These are phyloP conservation scores for Metschnikowia henanensis DNA, from an alignment of 805 yeast species.

Conservation along the genomic window DNA sequence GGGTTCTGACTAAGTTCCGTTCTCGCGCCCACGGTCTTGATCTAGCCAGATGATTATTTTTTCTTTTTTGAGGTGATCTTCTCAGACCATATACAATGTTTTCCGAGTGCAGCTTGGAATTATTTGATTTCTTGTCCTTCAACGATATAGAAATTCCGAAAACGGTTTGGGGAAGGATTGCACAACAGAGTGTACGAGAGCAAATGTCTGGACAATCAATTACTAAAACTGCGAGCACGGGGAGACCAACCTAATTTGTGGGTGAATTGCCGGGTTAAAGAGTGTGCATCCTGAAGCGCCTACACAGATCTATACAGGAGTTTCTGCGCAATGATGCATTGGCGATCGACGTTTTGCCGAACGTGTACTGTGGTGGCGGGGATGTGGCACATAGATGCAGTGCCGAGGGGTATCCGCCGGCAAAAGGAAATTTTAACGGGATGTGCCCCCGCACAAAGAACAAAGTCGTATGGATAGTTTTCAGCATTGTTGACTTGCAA, in stretches of 20 bases:
- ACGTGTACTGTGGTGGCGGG: conserved; percentile 11
- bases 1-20: no score
- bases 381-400: conserved; percentile 9
- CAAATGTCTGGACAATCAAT: background rate
- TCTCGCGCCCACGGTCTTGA: no score
- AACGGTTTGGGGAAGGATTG: no score
- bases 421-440: background rate
- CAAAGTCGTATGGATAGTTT: no score
- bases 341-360: conserved; percentile 7
- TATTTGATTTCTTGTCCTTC: no score
- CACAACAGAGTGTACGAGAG: background rate
- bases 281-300: conserved; percentile 1
- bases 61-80: no score
- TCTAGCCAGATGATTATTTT: no score
- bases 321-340: conserved; percentile 2
- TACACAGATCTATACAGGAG: conserved; percentile 9
- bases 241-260: background rate
- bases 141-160: no score
- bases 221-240: background rate
- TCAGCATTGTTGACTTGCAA: no score
- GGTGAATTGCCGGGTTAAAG: background rate
- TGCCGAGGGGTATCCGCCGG: conserved; percentile 1
- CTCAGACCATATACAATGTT: no score
- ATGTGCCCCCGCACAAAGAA: background rate
- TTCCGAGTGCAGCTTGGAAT: no score